phyloP scores from a whole-genome alignment of 2,329 filamentous ascomycete species.

The Didymella pinodella region DNA sequence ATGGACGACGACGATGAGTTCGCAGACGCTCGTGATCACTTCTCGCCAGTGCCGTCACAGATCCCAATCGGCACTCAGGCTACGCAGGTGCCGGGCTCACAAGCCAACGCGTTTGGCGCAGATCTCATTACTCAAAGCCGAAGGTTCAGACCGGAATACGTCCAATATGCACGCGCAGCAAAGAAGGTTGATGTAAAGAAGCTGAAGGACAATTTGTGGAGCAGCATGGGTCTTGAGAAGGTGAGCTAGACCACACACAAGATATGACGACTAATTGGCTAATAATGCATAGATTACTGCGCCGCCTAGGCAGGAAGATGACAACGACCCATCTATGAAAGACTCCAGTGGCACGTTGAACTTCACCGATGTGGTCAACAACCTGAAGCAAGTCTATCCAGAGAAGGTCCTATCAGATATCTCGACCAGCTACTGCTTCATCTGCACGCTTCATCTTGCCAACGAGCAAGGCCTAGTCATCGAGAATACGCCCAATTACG shows the following conservation, averaged over 20 bases:
- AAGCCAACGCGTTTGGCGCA: slow-evolving; percentile 66
- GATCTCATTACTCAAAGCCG: slow-evolving; percentile 69
- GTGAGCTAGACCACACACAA: slow-evolving; percentile 28
- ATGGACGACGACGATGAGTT: slow-evolving; percentile 74
- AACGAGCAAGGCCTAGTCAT: slow-evolving; percentile 91
- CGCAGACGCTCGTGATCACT: slow-evolving; percentile 80
- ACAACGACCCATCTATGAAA: slow-evolving; percentile 45
- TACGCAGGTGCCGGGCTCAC: slow-evolving; percentile 60
- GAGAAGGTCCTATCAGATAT: slow-evolving; percentile 90
- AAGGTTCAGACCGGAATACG: slow-evolving; percentile 68
- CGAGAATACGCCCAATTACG: slow-evolving; percentile 64
- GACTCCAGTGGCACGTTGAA: slow-evolving; percentile 68
- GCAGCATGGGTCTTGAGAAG: slow-evolving; percentile 63
- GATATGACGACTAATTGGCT: slow-evolving; percentile 7
- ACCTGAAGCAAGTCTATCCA: slow-evolving; percentile 83
- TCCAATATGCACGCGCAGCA: slow-evolving; percentile 70
- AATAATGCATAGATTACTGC: slow-evolving; percentile 29
- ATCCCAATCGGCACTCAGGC: slow-evolving; percentile 40
- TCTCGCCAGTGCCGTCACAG: slow-evolving; percentile 72
- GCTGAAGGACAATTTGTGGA: slow-evolving; percentile 72
- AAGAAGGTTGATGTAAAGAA: slow-evolving; percentile 72
- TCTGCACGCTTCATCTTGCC: slow-evolving; percentile 86
- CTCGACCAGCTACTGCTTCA: slow-evolving; percentile 92
- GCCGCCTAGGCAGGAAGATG: slow-evolving; percentile 26
- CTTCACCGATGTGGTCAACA: slow-evolving; percentile 93